Base-by-base conservation (phyloP, 192 early-diverging fungal genomes). In the Haplosporangium gracile region DNA sequence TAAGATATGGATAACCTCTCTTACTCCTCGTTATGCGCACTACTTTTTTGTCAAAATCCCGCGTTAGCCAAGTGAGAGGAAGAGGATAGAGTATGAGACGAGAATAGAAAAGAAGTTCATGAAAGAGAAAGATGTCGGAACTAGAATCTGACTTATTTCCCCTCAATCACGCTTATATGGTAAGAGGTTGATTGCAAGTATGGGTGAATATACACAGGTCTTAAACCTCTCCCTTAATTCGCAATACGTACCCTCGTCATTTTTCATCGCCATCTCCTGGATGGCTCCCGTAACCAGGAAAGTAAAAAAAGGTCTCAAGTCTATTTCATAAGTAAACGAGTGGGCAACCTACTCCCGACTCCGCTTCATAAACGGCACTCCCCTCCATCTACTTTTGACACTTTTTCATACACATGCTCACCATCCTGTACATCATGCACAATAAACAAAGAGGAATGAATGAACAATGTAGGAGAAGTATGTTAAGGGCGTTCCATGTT, bases 281-380 rank as follows among this genome's bases (percentile, higher is more conserved):
- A 65, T 65, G 60, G 60, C 60, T 65, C 60, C 60, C 60, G 60
- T 65, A 65, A 65, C 32, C 60, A 65, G 9, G 20, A 51, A 51
- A 51, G 49, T 34, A 65, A 29, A 29, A 65, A 65, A 65, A 65
- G 29, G 60, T 34, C 26, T 65, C 57, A 63, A 29, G 57, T 10
- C 10, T 63, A 11, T 63, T 63, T 63, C 60, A 65, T 57, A 26
- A 26, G 7, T 57, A n/a, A 55, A 18, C 5, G n/a, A 57, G 55
- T 10, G 60, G 1, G 11, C 60, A 65, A 65, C 60, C 29, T 65
- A 13, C 29, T 65, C 29, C 57, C 60, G 60, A 65, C 60, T 65
- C 60, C 60, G 60, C 29, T 65, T 65, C 60, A 51, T 65, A 29
- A 32, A 65, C 26, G 60, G 60, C 26, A 32, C 26, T 65, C 11